These are phyloP conservation scores for Globisporangium barbulae DNA, from an alignment of 352 stramenopile genomes.

Conservation along the genomic window DNA sequence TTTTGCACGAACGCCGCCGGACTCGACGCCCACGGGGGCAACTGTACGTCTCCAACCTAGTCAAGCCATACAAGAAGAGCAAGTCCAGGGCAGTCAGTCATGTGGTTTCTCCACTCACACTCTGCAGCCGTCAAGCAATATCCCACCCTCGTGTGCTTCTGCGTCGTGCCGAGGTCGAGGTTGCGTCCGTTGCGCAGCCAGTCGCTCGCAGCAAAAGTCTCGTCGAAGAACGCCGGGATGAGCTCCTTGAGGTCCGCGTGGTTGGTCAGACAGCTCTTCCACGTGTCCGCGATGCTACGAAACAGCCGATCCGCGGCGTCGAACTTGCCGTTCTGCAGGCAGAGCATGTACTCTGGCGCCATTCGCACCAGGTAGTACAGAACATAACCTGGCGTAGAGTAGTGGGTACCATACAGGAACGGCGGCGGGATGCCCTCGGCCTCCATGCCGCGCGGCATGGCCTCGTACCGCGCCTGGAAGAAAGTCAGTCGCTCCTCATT, in stretches of 20 bases:
- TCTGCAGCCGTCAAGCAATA: not conserved
- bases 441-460: conserved; percentile 85
- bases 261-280: conserved; percentile 79
- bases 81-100: not conserved
- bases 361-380: conserved; percentile 97
- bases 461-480: conserved; percentile 86
- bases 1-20: conserved; percentile 87
- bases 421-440: conserved; percentile 81
- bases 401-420: conserved; percentile 98
- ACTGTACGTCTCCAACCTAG: conserved; percentile 92
- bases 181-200: conserved; percentile 96
- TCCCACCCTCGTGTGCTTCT: conserved; percentile 62
- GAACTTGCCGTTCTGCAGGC: conserved; percentile 97
- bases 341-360: conserved; percentile 94
- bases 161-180: conserved; percentile 93
- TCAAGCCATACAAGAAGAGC: conserved; percentile 32
- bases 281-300: conserved; percentile 91
- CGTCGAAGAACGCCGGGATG: conserved; percentile 98
- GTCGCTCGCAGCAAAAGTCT: conserved; percentile 59
- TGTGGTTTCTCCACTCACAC: no score
- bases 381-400: conserved; percentile 93
- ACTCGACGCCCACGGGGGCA: conserved; percentile 93
- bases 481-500: conserved; percentile 84
- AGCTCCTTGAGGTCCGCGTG: conserved; percentile 98
- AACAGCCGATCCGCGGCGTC: conserved; percentile 98